Conservation (phyloP, 805 yeast species). For the Candida saitoana region DNA sequence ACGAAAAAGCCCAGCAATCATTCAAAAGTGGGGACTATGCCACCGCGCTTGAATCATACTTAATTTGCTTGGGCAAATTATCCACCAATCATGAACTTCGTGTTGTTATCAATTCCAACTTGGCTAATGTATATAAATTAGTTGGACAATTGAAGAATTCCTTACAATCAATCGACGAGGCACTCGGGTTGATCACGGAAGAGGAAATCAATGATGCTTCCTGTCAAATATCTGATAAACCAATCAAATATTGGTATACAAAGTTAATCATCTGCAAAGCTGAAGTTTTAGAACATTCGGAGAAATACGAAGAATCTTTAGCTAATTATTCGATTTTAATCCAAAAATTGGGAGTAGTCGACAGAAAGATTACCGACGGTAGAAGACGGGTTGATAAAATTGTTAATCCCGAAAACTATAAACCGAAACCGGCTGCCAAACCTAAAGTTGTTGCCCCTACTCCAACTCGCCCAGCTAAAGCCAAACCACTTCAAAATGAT, state of each 20-base stretch:
- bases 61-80: constrained; percentile 44
- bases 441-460: neutral
- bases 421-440: constrained; percentile 8
- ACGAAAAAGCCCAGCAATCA: constrained; percentile 54
- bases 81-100: constrained; percentile 64
- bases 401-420: constrained; percentile 45
- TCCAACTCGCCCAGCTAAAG: constrained; percentile 7
- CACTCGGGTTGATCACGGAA: constrained; percentile 32
- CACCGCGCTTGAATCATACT: constrained; percentile 58
- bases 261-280: constrained; percentile 71
- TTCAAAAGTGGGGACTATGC: constrained; percentile 83
- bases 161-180: constrained; percentile 42
- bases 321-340: constrained; percentile 58
- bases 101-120: constrained; percentile 69
- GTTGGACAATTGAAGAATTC: constrained; percentile 23
- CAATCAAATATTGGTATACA: constrained; percentile 65
- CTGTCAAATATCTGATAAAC: constrained; percentile 43
- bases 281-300: constrained; percentile 79
- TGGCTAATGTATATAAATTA: constrained; percentile 39
- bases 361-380: constrained; percentile 68
- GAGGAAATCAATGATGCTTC: constrained; percentile 22
- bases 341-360: constrained; percentile 57
- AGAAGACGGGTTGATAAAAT: constrained; percentile 71
- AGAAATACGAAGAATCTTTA: constrained; percentile 62
- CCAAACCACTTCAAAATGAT: constrained; percentile 42